Evolutionary conservation across 225 moss, liverwort and hornwort genomes (phyloP).

Genomic region (Ulota crispa): DNA sequence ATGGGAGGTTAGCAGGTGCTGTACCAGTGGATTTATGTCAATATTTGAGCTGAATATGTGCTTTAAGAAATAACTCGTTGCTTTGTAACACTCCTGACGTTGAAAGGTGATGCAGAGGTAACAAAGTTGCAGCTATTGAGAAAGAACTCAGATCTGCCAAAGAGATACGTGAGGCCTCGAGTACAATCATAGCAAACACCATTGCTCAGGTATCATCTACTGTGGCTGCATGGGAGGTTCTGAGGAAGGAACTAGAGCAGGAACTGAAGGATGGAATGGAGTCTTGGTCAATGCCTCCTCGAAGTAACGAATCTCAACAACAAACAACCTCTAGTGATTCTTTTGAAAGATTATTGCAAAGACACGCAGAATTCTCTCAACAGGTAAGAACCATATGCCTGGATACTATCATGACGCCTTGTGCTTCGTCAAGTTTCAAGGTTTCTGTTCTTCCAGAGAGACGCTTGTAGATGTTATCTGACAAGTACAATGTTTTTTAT

Average conservation of each 20-base stretch:
- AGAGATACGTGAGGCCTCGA: constrained; percentile 23
- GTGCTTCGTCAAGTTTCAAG: not conserved
- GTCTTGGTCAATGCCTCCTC: constrained; percentile 35
- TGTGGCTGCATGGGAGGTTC: constrained; percentile 44
- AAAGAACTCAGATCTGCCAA: constrained; percentile 30
- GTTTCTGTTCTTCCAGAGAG: not conserved
- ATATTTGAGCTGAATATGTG: not conserved
- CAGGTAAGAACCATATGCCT: constrained; percentile 30
- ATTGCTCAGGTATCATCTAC: constrained; percentile 34
- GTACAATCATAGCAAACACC: constrained; percentile 18
- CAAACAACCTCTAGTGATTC: constrained; percentile 11
- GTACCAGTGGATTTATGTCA: not conserved
- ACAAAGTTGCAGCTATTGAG: constrained; percentile 41
- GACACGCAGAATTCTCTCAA: constrained; percentile 44
- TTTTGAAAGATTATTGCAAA: constrained; percentile 49
- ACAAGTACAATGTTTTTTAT: not conserved
- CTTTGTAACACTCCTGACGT: constrained; percentile 6
- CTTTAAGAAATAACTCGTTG: not conserved
- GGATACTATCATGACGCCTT: not conserved
- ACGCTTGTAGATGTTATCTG: constrained; percentile 1
- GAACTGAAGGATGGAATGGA: constrained; percentile 57
- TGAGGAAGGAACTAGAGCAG: constrained; percentile 53
- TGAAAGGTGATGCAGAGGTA: constrained; percentile 31
- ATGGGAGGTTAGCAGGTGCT: constrained; percentile 73
- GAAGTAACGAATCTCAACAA: constrained; percentile 17